A percentile compares a stretch with the other conserved stretches of the same genome.
Conservation (phyloP, 2,329 filamentous ascomycete genomes). For the Ascochyta rabiei region DNA sequence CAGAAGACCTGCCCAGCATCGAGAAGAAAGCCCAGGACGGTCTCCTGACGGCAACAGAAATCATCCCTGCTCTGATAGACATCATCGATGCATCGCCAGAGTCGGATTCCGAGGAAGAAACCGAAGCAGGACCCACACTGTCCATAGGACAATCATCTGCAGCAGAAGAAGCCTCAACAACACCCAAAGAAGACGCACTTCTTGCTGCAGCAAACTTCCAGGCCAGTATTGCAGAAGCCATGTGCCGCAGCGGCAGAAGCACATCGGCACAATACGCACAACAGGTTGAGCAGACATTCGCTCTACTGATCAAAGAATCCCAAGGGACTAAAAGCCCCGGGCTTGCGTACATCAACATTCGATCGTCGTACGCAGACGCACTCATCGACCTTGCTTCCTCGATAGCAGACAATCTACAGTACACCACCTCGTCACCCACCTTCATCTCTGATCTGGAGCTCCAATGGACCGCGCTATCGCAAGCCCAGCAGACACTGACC, state of each 20-base stretch:
- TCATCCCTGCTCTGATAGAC: slow-evolving; percentile 59
- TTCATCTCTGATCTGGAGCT: slow-evolving; percentile 26
- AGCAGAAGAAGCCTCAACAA: slow-evolving; percentile 42
- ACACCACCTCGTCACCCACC: slow-evolving; percentile 20
- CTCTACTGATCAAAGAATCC: slow-evolving; percentile 47
- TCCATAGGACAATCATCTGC: slow-evolving; percentile 34
- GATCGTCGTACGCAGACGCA: slow-evolving; percentile 63
- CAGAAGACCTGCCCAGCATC: slow-evolving; percentile 54
- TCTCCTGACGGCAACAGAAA: slow-evolving; percentile 58
- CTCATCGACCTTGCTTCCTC: slow-evolving; percentile 61
- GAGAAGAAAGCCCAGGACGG: slow-evolving; percentile 66
- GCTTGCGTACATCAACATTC: slow-evolving; percentile 57
- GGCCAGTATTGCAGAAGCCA: slow-evolving; percentile 61
- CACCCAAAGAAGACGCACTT: slow-evolving; percentile 57
- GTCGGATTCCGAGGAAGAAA: slow-evolving; percentile 28
- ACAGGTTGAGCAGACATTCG: slow-evolving; percentile 44
- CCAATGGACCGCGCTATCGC: slow-evolving; percentile 44
- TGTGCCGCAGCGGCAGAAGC: slow-evolving; percentile 59
- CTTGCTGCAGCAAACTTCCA: slow-evolving; percentile 64
- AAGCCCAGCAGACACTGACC: slow-evolving; percentile 38
- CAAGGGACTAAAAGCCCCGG: slow-evolving; percentile 57
- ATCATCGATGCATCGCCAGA: slow-evolving; percentile 40
- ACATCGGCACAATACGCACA: slow-evolving; percentile 61
- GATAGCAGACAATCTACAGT: slow-evolving; percentile 39
- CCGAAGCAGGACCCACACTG: slow-evolving; percentile 39